Evolutionary conservation across 495 filamentous ascomycete genomes (phyloP).

Genomic region (Sporormia fimetaria): DNA sequence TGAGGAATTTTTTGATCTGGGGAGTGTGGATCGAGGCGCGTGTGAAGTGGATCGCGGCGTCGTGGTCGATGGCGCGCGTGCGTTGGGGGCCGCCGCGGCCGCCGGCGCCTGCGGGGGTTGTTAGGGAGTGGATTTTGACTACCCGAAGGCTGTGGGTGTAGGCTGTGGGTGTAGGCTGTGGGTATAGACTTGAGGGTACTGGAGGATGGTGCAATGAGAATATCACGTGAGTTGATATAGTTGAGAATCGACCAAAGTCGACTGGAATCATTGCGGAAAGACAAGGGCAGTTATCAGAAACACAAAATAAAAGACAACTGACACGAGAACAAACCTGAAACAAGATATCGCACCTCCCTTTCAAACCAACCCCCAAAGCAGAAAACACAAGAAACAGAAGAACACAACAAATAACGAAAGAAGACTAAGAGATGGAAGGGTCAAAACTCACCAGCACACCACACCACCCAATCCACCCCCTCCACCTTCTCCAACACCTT

Average conservation of each 20-base stretch:
- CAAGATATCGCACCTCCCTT: too few species aligned
- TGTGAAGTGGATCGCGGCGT: constrained; percentile 62
- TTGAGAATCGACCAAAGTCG: neutral
- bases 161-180: too few species aligned
- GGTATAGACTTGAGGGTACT: too few species aligned
- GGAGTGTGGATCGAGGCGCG: constrained; percentile 47
- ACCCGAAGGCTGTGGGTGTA: neutral
- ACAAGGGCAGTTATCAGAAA: neutral
- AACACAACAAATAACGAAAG: neutral
- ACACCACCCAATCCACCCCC: constrained; percentile 63
- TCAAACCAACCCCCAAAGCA: too few species aligned
- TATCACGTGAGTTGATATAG: too few species aligned
- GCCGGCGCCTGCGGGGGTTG: constrained; percentile 46
- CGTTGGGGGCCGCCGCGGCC: constrained; percentile 59
- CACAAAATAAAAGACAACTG: neutral
- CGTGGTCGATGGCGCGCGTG: constrained; percentile 46
- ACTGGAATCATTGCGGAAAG: neutral
- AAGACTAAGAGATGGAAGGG: neutral
- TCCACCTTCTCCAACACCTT: constrained; percentile 47
- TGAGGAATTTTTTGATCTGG: constrained; percentile 58
- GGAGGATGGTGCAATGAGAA: too few species aligned
- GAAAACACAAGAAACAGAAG: neutral
- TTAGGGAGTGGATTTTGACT: neutral
- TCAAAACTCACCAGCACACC: constrained; percentile 55
- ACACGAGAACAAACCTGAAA: neutral